Base-by-base conservation (phyloP, 176 grass and related monocot species). In the Ananas comosus region DNA sequence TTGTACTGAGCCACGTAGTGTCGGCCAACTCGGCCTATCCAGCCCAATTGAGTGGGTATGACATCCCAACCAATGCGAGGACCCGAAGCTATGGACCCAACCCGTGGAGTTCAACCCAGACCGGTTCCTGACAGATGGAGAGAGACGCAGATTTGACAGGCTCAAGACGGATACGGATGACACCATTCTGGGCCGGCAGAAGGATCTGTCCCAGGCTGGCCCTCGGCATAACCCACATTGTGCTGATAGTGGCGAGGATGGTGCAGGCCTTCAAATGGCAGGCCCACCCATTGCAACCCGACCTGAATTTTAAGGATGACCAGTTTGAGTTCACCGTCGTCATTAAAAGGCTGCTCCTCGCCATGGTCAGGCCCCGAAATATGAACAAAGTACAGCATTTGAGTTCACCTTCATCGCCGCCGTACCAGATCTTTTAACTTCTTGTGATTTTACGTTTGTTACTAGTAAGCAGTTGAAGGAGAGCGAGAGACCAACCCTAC, bases 281-380 rank as follows among this genome's bases (percentile, higher is more conserved):
- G 68, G 79, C 71, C 27, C 85, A 91, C 85, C 85, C 92, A 51
- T 88, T 83, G 68, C 83, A 87, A 78, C 83, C 85, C 13, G 42
- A 65, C 72, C 53, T 89, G n/a, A 88, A 96, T 76, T 96, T 96
- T 80, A 84, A 78, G 78, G 92, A 96, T 27, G 1, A 27, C 61
- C 86, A 80, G 58, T 76, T 91, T 13, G 92, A 96, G 78, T 96
- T 96, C 83, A 96, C 92, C 24, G 85, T 96, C 33, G 92, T 96
- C 24, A 96, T 91, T 88, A 74, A 88, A 50, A 81, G 68, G 11
- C 83, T 82, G 22, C 83, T 96, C 73, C 75, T 88, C 50, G 85
- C 88, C 71, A 74, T 77, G 51, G 75, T 88, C 11, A 89, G 80
- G 70, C 83, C 85, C 9, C 82, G 92, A 78, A 83, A 64, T 27